Evolutionary conservation across 371 early-diverging fungal genomes (phyloP).

Genomic region (Mucor lusitanicus): DNA sequence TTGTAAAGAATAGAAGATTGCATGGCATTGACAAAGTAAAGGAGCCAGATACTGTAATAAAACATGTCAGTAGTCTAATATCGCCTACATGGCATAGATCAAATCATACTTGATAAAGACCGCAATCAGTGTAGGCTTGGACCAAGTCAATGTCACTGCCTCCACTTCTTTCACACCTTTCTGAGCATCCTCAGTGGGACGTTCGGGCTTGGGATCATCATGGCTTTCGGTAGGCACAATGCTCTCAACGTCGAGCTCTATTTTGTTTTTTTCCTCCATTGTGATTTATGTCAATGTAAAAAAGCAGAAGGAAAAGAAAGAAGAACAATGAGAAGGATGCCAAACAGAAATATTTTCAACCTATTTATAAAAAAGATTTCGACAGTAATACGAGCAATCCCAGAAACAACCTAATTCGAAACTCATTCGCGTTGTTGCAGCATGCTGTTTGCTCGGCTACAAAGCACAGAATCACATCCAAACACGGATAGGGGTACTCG

Average conservation of each 20-base stretch:
- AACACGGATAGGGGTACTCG: not conserved
- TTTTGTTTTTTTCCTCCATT: slow-evolving; percentile 9
- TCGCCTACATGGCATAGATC: too few relatives aligned
- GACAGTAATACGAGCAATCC: not conserved
- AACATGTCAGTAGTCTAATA: not conserved
- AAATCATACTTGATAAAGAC: slow-evolving; percentile 14
- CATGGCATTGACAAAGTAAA: slow-evolving; percentile 13
- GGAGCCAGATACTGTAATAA: slow-evolving; percentile 13
- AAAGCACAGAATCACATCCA: not conserved
- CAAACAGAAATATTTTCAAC: not conserved
- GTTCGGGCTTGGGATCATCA: not conserved
- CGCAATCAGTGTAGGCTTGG: slow-evolving; percentile 5
- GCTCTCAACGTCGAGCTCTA: slow-evolving; percentile 10
- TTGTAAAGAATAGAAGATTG: slow-evolving; percentile 8
- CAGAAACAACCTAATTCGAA: not conserved
- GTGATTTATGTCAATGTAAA: not conserved
- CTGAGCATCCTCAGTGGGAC: not conserved
- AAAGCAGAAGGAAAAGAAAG: not conserved
- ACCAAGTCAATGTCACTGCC: slow-evolving; percentile 13
- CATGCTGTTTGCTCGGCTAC: not conserved
- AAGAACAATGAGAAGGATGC: not conserved
- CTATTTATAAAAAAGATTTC: not conserved
- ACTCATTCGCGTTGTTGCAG: not conserved
- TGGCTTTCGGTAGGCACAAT: not conserved
- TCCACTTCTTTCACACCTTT: slow-evolving; percentile 8